Percentiles rank a stretch among this genome's conserved stretches.
Evolutionary conservation across 345 rosid species (phyloP).

Genomic region (Murraya paniculata): DNA sequence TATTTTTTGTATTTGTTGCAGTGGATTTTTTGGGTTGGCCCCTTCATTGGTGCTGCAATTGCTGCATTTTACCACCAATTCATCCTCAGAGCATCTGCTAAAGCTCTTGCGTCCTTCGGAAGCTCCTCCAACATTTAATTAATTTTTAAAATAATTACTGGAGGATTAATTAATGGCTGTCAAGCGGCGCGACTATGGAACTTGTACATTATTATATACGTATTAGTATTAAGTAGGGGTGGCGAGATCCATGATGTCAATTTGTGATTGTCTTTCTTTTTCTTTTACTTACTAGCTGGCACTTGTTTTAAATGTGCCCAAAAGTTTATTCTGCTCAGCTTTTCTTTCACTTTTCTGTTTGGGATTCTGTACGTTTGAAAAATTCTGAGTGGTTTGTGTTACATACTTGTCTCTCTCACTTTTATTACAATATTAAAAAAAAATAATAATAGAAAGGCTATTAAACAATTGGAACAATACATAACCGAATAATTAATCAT

Average conservation of each 20-base stretch:
- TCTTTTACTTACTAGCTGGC: neutral
- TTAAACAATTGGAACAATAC: no score
- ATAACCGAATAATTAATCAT: no score
- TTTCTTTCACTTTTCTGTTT: neutral
- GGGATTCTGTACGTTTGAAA: neutral
- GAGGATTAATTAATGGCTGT: neutral
- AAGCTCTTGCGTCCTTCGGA: conserved; percentile 59
- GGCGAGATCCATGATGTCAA: no score
- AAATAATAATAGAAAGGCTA: no score
- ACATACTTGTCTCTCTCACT: neutral
- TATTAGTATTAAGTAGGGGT: neutral
- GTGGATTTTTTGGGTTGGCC: conserved; percentile 84
- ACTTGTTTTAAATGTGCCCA: conserved; percentile 18
- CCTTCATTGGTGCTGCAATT: conserved; percentile 61
- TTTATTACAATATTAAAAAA: neutral
- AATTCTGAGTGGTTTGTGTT: neutral
- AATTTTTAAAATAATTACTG: neutral
- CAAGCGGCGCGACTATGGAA: neutral
- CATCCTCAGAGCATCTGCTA: conserved; percentile 51
- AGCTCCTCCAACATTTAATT: conserved; percentile 31
- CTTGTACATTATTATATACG: conserved; percentile 12
- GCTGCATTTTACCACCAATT: conserved; percentile 64
- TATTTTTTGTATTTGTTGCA: conserved; percentile 15
- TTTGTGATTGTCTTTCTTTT: no score
- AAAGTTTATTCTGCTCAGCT: neutral